Evolutionary conservation across 768 basidiomycete species (phyloP), one percentile per base, ranked within the genome.

Genomic region (Tephrocybe sp.): DNA sequence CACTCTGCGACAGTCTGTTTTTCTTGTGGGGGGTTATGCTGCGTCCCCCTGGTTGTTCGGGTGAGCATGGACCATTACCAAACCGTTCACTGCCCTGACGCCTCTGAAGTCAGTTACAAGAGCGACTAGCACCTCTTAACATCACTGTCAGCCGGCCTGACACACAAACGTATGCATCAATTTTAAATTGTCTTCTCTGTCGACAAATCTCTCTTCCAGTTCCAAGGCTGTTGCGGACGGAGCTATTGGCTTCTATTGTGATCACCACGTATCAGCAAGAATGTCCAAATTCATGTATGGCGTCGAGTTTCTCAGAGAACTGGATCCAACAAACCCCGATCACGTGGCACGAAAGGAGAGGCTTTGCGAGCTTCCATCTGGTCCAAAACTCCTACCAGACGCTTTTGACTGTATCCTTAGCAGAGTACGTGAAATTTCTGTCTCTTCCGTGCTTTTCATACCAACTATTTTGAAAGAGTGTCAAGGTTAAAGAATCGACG

Each of bases 201-300:
- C 4, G 22, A 8, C 11, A 15, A 27, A 55, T 37, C 16, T 25
- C 10, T 19, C 15, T 23, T 57, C n/a, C 55, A 90, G 88, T 12
- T 89, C 89, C 15, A 91, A 91, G 65, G 88, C 89, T 3, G 88
- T 90, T 6, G 87, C 89, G 24, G 87, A 91, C 54, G 88, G 89
- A 21, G 87, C 88, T 1, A 80, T 91, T 54, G 87, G 87, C 23
- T 91, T 90, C 65, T 90, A 88, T 65, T 86, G 84, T 56, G 88
- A 90, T 58, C 89, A 90, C 53, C 84, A 89, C 57, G 89, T 91
- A 47, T 86, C 86, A 4, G 86, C 88, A 19, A 79, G 88, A 37
- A 82, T 89, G 71, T 86, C 86, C 24, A 88, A 77, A 62, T 89
- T 79, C 60, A 83, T 88, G 80, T 91, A 90, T 60, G 88, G 88